phyloP scores from a whole-genome alignment of 202 grass and related monocot species.

The Musa balbisiana region DNA sequence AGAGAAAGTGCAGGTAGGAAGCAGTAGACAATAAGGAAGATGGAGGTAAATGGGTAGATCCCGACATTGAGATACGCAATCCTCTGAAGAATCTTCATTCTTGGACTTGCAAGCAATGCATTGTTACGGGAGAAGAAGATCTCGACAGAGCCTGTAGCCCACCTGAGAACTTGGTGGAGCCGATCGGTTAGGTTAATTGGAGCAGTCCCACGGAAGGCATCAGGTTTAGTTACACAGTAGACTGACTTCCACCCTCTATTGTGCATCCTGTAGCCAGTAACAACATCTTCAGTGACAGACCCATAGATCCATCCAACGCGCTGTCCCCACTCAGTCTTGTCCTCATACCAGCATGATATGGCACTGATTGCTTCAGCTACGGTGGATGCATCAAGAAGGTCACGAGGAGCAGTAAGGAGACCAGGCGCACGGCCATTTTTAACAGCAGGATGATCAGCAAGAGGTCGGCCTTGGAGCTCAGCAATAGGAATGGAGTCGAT shows the following conservation, averaged over 20 bases:
- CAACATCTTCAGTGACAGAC: slow-evolving; percentile 92
- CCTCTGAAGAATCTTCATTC: slow-evolving; percentile 76
- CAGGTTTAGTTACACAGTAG: slow-evolving; percentile 95
- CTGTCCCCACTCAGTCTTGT: slow-evolving; percentile 91
- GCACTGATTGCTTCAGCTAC: slow-evolving; percentile 86
- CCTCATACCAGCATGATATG: slow-evolving; percentile 97
- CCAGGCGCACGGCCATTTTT: slow-evolving; percentile 82
- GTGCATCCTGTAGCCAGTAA: slow-evolving; percentile 95
- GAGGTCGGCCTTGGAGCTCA: slow-evolving; percentile 82
- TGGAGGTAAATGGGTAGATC: slow-evolving; percentile 91
- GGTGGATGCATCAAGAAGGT: slow-evolving; percentile 87
- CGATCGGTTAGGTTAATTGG: slow-evolving; percentile 93
- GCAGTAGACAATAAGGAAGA: slow-evolving; percentile 97
- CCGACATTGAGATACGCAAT: slow-evolving; percentile 89
- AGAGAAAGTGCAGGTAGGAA: slow-evolving; percentile 90
- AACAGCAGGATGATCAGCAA: slow-evolving; percentile 84
- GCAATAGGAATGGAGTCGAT: slow-evolving; percentile 83
- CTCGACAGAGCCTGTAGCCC: slow-evolving; percentile 93
- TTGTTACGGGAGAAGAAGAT: slow-evolving; percentile 99
- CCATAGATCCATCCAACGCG: slow-evolving; percentile 98
- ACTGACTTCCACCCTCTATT: slow-evolving; percentile 96
- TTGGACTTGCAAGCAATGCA: slow-evolving; percentile 69
- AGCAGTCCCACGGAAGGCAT: slow-evolving; percentile 89
- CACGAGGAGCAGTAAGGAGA: slow-evolving; percentile 67
- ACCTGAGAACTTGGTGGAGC: slow-evolving; percentile 88